A percentile compares a stretch with the other conserved stretches of the same genome.
Conservation (phyloP, 192 early-diverging fungal genomes). For the Gonapodya prolifera region DNA sequence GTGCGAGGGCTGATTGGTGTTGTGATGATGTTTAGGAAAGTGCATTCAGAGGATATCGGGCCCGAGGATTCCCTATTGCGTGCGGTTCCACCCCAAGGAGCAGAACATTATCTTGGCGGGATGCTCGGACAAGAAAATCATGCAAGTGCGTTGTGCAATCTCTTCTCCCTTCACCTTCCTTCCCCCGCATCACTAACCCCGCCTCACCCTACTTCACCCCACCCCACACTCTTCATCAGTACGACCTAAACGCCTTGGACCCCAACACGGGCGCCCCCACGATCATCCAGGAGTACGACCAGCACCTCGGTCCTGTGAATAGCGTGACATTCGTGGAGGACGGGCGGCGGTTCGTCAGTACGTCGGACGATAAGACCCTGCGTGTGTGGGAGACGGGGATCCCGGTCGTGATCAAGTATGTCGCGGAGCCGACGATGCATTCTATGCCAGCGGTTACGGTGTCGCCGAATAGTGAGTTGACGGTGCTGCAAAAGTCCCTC, state of each 20-base stretch:
- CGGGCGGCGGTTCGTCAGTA: constrained; percentile 85
- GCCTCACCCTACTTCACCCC: too few relatives aligned
- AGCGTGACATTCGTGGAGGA: constrained; percentile 95
- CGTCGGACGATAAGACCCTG: constrained; percentile 93
- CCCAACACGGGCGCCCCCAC: constrained; percentile 63
- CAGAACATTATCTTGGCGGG: constrained; percentile 84
- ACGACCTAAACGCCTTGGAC: too few relatives aligned
- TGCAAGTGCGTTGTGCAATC: too few relatives aligned
- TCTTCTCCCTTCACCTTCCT: too few relatives aligned
- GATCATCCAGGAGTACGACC: constrained; percentile 88
- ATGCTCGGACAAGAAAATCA: constrained; percentile 84
- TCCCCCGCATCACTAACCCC: too few relatives aligned
- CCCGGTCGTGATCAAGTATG: constrained; percentile 94
- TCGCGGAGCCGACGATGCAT: constrained; percentile 94
- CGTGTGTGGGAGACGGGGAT: constrained; percentile 98
- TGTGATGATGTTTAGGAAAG: too few relatives aligned
- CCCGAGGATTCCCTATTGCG: constrained; percentile 78
- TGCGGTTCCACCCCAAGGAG: constrained; percentile 86
- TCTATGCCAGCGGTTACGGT: constrained; percentile 87
- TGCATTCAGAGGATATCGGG: too few relatives aligned
- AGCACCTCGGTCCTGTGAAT: constrained; percentile 93
- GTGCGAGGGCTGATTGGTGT: not conserved
- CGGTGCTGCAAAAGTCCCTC: not conserved
- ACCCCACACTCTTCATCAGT: too few relatives aligned
- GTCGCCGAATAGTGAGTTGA: constrained; percentile 65